Base-by-base conservation (phyloP, 2,329 filamentous ascomycete genomes). In the Alternaria alternata region DNA sequence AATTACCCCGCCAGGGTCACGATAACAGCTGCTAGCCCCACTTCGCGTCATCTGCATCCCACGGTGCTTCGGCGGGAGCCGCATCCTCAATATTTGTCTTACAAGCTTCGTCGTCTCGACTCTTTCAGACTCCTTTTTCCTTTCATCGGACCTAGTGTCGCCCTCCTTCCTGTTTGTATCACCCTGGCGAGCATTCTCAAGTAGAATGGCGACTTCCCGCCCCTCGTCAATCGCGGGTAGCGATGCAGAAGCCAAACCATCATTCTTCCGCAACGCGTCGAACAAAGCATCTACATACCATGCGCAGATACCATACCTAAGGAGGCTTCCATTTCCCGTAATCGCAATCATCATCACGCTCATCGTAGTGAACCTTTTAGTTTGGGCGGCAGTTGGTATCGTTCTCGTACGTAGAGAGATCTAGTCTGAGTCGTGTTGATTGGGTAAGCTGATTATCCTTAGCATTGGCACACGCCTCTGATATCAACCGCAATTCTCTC, bases 401-500 rank as follows among this genome's bases (percentile, higher is more conserved):
- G 83, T 89, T 3, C 70, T 88, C 67, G 85, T 86, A 79, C 48
- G 80, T 70, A 6, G 20, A 32, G 16, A 46, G 7, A 8, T 12
- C 20, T 7, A 26, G 24, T 11, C 8, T 11, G 4, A 26, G 26
- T 43, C 41, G 20, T 20, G 5, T 26, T n/a, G 20, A n/a, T 9
- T 22, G 4, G 14, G 20, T 20, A 38, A 42, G 8, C 57, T 60
- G 20, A 59, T 7, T 4, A 12, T 42, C 41, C 18, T 46, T 26
- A 78, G 75, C 75, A 77, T 54, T 77, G 67, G 46, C 70, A 74
- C 60, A 86, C 84, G 0, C 81, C 84, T 0, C 85, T 97, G 63
- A 87, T 94, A 51, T 91, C 91, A 2, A 90, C 93, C 3, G 92
- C 93, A 1, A 88, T 94, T 2, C 86, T 98, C 1, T 89, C 94